phyloP scores from a whole-genome alignment of 306 rosid species.

The Abrus pulchellus region DNA sequence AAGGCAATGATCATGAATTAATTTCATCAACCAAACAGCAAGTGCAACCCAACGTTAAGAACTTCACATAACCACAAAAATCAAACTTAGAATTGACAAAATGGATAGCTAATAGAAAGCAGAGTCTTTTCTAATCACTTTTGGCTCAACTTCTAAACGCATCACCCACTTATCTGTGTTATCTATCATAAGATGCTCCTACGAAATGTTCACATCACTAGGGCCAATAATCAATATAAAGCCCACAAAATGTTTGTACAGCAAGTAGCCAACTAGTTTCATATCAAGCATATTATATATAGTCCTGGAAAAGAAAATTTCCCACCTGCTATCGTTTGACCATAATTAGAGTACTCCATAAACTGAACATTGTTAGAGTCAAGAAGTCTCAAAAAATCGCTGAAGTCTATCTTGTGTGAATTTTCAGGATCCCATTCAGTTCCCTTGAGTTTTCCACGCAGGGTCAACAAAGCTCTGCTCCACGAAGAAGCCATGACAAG shows the following conservation, averaged over 20 bases:
- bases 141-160: constrained; percentile 19
- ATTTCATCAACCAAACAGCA: constrained; percentile 17
- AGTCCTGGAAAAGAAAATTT: neutral
- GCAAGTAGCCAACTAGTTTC: constrained; percentile 17
- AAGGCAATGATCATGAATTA: neutral
- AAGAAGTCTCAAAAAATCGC: constrained; percentile 85
- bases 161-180: neutral
- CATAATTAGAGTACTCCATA: constrained; percentile 94
- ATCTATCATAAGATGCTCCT: constrained; percentile 28
- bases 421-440: constrained; percentile 95
- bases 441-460: constrained; percentile 87
- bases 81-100: constrained; percentile 19
- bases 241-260: neutral
- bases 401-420: constrained; percentile 83
- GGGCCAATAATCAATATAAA: neutral
- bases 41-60: constrained; percentile 15
- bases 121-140: constrained; percentile 5
- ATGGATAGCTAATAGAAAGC: constrained; percentile 2
- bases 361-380: constrained; percentile 80
- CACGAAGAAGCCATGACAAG: constrained; percentile 93
- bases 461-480: constrained; percentile 81
- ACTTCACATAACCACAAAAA: neutral
- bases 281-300: neutral
- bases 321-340: constrained; percentile 88
- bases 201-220: constrained; percentile 22